Evolutionary conservation across 768 basidiomycete species (phyloP).

Genomic region (Pleurotus citrinopileatus): DNA sequence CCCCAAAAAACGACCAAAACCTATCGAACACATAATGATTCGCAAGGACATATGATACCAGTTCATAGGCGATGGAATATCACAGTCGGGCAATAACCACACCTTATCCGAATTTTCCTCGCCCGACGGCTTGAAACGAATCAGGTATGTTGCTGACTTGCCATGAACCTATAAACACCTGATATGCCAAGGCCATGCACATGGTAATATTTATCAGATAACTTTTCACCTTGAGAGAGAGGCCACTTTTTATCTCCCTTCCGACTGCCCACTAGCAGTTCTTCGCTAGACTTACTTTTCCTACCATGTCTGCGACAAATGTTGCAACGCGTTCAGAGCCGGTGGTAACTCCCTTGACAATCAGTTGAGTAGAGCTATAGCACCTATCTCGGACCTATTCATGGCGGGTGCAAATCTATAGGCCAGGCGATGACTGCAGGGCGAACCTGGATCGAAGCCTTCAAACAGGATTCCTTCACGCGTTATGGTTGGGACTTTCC

Average conservation of each 20-base stretch:
- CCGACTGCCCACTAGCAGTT: too few species aligned
- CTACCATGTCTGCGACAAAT: neutral
- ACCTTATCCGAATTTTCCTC: too few species aligned
- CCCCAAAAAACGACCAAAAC: too few species aligned
- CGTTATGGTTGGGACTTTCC: conserved; percentile 2
- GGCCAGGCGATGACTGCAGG: conserved; percentile 5
- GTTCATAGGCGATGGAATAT: too few species aligned
- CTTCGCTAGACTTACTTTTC: neutral
- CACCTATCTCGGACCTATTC: neutral
- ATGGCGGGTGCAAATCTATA: neutral
- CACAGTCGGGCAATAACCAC: too few species aligned
- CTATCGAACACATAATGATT: too few species aligned
- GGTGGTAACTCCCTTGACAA: neutral
- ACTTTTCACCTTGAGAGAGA: neutral
- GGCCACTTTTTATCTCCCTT: neutral
- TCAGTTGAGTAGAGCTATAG: neutral
- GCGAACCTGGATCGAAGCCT: conserved; percentile 5
- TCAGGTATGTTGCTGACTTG: too few species aligned
- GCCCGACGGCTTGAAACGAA: too few species aligned
- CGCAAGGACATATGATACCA: too few species aligned
- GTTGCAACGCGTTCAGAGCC: neutral
- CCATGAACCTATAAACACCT: neutral
- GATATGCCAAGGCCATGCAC: too few species aligned
- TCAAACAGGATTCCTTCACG: neutral
- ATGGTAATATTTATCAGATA: neutral